Conservation (phyloP, 805 yeast species). For the Grigorovia jiainica region DNA sequence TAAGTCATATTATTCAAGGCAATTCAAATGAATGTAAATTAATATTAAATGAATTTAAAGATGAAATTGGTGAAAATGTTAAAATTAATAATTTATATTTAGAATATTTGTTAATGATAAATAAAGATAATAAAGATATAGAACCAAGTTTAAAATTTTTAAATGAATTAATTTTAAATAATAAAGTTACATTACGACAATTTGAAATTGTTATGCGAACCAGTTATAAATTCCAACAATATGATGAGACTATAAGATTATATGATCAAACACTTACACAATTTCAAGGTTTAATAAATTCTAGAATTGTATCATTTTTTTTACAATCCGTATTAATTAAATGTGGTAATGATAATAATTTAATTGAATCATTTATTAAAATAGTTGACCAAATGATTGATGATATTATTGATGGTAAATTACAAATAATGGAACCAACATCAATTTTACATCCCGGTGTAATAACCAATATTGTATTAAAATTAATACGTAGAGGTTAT, state of each 20-base stretch:
- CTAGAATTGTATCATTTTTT: conserved; percentile 23
- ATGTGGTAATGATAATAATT: conserved; percentile 15
- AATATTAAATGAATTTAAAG: neutral
- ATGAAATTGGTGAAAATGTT: too few species aligned
- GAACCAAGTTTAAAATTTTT: conserved; percentile 15
- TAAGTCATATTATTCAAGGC: neutral
- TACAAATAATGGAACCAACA: conserved; percentile 12
- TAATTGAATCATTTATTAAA: conserved; percentile 20
- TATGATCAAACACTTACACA: conserved; percentile 13
- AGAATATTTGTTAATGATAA: too few species aligned
- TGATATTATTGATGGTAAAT: conserved; percentile 15
- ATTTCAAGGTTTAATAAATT: conserved; percentile 11
- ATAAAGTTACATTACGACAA: conserved; percentile 14
- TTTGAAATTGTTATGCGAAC: conserved; percentile 26
- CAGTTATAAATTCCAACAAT: conserved; percentile 19
- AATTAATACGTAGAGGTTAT: too few species aligned
- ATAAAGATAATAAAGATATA: too few species aligned
- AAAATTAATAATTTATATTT: too few species aligned
- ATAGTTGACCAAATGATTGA: conserved; percentile 26
- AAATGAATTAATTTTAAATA: conserved; percentile 11
- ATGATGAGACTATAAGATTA: conserved; percentile 20
- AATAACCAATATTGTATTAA: neutral
- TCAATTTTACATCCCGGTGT: conserved; percentile 27
- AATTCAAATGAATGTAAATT: neutral
- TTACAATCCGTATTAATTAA: conserved; percentile 26